Conservation (phyloP, 2,329 filamentous ascomycete genomes). For the Leptodontidium sp. region DNA sequence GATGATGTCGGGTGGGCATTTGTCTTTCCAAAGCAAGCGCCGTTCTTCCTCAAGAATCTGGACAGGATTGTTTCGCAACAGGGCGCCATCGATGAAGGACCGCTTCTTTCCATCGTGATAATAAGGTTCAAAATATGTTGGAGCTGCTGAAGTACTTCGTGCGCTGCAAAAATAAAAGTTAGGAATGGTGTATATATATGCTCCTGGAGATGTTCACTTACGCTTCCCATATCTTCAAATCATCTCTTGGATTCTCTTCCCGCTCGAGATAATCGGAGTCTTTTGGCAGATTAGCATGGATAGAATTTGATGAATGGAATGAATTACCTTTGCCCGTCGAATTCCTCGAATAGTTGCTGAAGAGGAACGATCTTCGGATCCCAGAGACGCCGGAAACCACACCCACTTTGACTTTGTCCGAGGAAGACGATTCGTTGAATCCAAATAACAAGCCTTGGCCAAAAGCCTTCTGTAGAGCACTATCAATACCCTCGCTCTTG, state of each 20-base stretch:
- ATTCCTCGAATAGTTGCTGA: conserved; percentile 1
- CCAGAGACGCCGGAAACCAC: background rate
- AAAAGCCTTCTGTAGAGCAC: conserved; percentile 1
- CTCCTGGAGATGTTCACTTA: no score
- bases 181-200: background rate
- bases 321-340: background rate
- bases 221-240: background rate
- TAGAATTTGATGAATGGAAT: conserved; percentile 3
- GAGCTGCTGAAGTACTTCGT: conserved; percentile 21
- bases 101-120: conserved; percentile 4
- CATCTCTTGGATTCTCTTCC: conserved; percentile 13
- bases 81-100: conserved; percentile 4
- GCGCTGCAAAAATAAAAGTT: conserved; percentile 10
- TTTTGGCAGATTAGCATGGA: background rate
- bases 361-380: background rate
- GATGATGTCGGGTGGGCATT: background rate
- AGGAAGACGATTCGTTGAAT: background rate
- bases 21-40: conserved; percentile 18
- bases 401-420: background rate
- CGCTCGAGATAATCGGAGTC: conserved; percentile 1
- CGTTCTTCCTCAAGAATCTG: conserved; percentile 15
- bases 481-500: conserved; percentile 4
- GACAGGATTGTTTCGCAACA: conserved; percentile 18
- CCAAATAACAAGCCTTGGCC: background rate
- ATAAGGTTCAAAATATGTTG: conserved; percentile 25